Evolutionary conservation across 2,329 filamentous ascomycete genomes (phyloP), one percentile per base, ranked within the genome.

Genomic region (Verticillium albo-atrum): DNA sequence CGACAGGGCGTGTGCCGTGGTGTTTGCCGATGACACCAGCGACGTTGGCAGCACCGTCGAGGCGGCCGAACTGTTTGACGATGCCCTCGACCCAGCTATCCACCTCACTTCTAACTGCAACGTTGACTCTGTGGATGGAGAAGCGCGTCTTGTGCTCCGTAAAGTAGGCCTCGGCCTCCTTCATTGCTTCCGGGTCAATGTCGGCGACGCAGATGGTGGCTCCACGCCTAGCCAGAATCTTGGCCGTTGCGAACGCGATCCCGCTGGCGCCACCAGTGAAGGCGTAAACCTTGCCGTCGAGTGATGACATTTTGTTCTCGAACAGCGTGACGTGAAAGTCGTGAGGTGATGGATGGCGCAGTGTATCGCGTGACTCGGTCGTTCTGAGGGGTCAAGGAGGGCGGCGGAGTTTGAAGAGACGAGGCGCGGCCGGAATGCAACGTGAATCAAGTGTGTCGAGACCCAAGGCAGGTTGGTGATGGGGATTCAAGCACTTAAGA

Each of bases 21-120:
- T 71, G 67, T 63, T 74, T 75, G 58, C 78, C 78, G 62, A 81
- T 78, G 51, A 83, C 72, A 14, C 82, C 81, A 4, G 84, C 84
- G 9, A 82, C 75, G 58, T 87, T 85, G 12, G 79, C 82, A 23
- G 82, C 81, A 4, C 82, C 79, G 64, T 84, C 79, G 9, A 85
- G 75, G 56, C 77, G 77, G 4, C 82, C 83, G 57, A 81, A 81
- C 32, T 73, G 73, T n/a, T 72, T 64, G n/a, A 84, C 68, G 12
- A 78, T 75, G 54, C 68, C 69, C 6, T 72, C 69, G 54, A 83
- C 77, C 82, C 82, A 85, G 23, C 66, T 65, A 30, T 85, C 79
- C 10, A 84, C 82, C 28, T 82, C 72, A 5, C 69, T 65, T 55
- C 75, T 73, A 57, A 77, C 74, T 30, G 77, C 78, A 17, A 85